These are phyloP conservation scores for Protomyces gravidus DNA, from an alignment of 1,139 yeast species.

Conservation along the genomic window DNA sequence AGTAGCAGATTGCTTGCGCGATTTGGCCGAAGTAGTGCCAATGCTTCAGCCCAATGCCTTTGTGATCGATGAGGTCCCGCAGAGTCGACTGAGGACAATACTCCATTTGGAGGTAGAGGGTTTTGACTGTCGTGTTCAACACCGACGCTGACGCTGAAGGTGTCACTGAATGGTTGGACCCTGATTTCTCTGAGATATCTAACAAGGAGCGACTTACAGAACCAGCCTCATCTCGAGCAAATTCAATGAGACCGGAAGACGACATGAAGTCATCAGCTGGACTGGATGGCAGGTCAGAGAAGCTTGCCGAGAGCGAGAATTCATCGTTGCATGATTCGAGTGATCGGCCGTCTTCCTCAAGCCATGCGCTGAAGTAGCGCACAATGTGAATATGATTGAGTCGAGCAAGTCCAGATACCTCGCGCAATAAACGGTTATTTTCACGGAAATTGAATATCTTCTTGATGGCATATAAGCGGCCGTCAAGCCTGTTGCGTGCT, in stretches of 20 bases:
- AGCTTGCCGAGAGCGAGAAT: conserved; percentile 1
- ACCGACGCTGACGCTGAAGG: background rate
- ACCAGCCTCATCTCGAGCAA: conserved; percentile 36
- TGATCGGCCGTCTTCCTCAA: conserved; percentile 54
- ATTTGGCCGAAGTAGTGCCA: conserved; percentile 88
- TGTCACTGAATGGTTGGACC: conserved; percentile 3
- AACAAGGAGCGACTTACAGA: conserved; percentile 26
- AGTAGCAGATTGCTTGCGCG: conserved; percentile 83
- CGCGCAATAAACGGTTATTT: conserved; percentile 58
- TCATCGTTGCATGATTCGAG: conserved; percentile 26
- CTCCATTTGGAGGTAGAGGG: conserved; percentile 88
- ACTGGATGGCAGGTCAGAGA: background rate
- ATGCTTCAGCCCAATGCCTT: conserved; percentile 71
- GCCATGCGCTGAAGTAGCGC: conserved; percentile 95
- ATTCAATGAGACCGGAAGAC: conserved; percentile 29
- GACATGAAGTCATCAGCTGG: conserved; percentile 39
- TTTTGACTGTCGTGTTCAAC: conserved; percentile 42
- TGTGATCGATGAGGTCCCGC: conserved; percentile 74
- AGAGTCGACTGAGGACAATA: conserved; percentile 93
- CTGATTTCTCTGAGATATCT: conserved; percentile 34
- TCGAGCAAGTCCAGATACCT: conserved; percentile 85
- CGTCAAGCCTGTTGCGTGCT: conserved; percentile 87
- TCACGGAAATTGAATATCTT: conserved; percentile 48
- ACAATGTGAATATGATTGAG: conserved; percentile 94
- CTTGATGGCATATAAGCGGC: conserved; percentile 89